Base-by-base conservation (phyloP, 2,329 filamentous ascomycete species). In the Neoarthrinium moseri region DNA sequence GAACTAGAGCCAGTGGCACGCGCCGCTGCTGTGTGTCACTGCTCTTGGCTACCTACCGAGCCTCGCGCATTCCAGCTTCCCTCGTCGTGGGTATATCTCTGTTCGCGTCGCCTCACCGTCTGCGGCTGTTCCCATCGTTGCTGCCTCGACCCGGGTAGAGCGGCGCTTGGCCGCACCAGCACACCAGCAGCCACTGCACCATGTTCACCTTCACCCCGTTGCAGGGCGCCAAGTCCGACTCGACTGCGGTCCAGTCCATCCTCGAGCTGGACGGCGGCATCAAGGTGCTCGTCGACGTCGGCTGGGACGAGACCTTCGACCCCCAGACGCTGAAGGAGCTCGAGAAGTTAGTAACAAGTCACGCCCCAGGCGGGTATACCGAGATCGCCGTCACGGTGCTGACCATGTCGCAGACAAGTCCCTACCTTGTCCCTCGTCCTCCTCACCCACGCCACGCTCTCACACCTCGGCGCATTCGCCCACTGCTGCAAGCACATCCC, bases 131-230 rank as follows among this genome's bases (percentile, higher is more conserved):
- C 6, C 26, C 17, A 22, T 30, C 18, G 12, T 41, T 15, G 15
- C 23, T 30, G 4, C 24, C 11, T 17, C 11, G 13, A 13, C 24
- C 6, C 18, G n/a, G 21, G 24, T 24, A 20, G 23, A 22, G 5
- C 5, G 21, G 38, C 27, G 11, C 21, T 17, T 17, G n/a, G 17
- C 17, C 15, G 5, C 13, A 11, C 17, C 17, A n/a, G n/a, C n/a
- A n/a, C n/a, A n/a, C n/a, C n/a, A n/a, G n/a, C n/a, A n/a, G n/a
- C n/a, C n/a, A n/a, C n/a, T n/a, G 57, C 63, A 70, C 54, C 59
- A 99, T 99, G 94, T 97, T 99, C 75, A 95, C 87, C 55, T 96
- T 97, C 70, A 95, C 88, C 61, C 85, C 94, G 37, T 77, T 99
- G 47, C 85, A 96, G 57, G 94, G 94, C 64, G 92, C 94, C 50